Evolutionary conservation across 305 asterid species (phyloP), one percentile per base, ranked within the genome.

Genomic region (Vinca major): DNA sequence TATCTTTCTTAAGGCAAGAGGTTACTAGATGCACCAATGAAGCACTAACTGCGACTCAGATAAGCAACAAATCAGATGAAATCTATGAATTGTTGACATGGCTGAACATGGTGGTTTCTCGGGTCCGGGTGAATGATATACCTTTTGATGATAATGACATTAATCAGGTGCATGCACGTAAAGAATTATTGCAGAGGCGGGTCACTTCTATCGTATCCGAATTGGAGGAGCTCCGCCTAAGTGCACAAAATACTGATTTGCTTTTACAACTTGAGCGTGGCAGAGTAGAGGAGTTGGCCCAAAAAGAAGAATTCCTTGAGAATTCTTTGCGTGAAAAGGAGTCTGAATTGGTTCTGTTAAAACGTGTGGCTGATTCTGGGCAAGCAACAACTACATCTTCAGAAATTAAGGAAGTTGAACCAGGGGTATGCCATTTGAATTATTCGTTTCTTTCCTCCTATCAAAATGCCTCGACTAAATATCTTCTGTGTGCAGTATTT

Each of bases 1-100:
- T 91, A 78, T 94, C 99, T 80, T 94, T 94, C 79, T 95, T 94
- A 69, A 80, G 99, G 82, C 93, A 91, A 82, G 99, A 94, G 85
- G 96, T 94, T 74, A 91, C 99, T 51, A 80, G 98, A 80, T 89
- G 96, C 87, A 91, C 98, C 1, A 86, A 88, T 73, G 98, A 91
- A 79, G 85, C 86, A 63, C 82, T 94, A 70, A 74, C 90, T 74
- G 83, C 85, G 40, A 75, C 95, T 77, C 92, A 90, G 79, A 86
- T 76, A 79, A 79, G 73, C 82, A 85, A 83, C 84, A 85, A 81
- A 80, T 74, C 85, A 7, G 95, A 83, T 80, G 99, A 94, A 83
- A 70, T 88, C 75, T 82, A 76, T 71, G 90, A 81, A 62, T 80
- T 91, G 60, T 80, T 94, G 73, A 52, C 85, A 48, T 94, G 91